Evolutionary conservation across 2,329 filamentous ascomycete genomes (phyloP), one percentile per base, ranked within the genome.

Genomic region (Cercospora nicotianae): DNA sequence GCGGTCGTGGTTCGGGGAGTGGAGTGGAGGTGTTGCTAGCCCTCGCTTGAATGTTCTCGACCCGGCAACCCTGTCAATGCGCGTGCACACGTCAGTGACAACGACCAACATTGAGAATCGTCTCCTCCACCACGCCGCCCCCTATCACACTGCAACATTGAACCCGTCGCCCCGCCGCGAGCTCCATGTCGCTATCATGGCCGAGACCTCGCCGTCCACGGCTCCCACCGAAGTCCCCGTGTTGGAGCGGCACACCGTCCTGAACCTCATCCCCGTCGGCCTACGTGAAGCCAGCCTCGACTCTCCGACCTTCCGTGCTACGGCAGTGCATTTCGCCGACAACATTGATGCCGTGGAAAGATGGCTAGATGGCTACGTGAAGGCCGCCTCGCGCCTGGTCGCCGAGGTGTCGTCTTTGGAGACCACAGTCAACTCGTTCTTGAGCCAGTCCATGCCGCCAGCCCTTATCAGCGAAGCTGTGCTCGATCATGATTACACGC

Each of bases 281-380:
- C 86, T 98, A 74, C 95, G 94, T 82, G 95, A 99, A 86, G 95
- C 95, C 61, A 91, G 93, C 20, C 91, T 98, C 82, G 95, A 99
- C 81, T 97, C 94, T 45, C 95, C 95, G 28, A 96, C 94, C 39
- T 98, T 98, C 80, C 92, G 95, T 72, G 92, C 94, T 58, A 92
- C 92, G 23, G 88, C 92, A 51, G 83, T 91, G 58, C 93, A 97
- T 81, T 97, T 97, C 77, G 87, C 89, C 70, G 95, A 98, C 72
- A 94, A 99, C 82, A 88, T 97, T 75, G 95, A 98, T 72, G 86
- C 89, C 65, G 87, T 98, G 68, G 95, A 98, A 80, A 89, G 88
- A 85, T 99, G 95, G 95, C 91, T 99, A 31, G 93, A 91, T 64
- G 85, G 85, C 59, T 91, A 90, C 76, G 80, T 89, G 67, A 88